phyloP scores from a whole-genome alignment of 2,329 filamentous ascomycete species.

The Colletotrichum sp. region DNA sequence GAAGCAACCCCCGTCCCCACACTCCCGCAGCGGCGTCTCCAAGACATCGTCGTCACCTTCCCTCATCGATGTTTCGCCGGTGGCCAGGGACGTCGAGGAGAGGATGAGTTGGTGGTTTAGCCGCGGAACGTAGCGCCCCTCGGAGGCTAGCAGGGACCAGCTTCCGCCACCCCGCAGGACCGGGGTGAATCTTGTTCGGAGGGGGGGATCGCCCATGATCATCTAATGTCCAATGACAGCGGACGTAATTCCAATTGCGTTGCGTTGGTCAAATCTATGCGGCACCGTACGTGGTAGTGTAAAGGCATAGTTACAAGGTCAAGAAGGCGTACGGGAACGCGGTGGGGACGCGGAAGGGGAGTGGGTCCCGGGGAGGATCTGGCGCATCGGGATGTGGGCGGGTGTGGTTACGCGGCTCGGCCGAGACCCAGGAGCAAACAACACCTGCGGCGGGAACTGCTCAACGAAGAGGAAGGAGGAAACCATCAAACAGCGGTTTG shows the following conservation, averaged over 20 bases:
- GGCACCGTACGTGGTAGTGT: not conserved
- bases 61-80: constrained; percentile 2
- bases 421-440: not conserved
- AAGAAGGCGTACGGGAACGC: not conserved
- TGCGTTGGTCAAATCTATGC: not conserved
- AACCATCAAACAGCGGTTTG: not conserved
- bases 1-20: not conserved
- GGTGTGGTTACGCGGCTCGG: constrained; percentile 10
- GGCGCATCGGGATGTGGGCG: constrained; percentile 16
- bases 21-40: not conserved
- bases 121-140: not conserved
- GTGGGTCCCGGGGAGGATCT: not conserved
- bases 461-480: not conserved
- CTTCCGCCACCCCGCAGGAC: not conserved
- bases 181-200: not conserved
- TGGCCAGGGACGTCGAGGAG: not conserved
- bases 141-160: not conserved
- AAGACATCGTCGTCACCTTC: constrained; percentile 15
- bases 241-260: constrained; percentile 4
- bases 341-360: not conserved
- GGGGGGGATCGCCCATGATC: not conserved
- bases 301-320: not conserved
- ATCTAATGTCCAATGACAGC: not conserved
- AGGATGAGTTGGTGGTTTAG: not conserved
- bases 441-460: not conserved